These are phyloP conservation scores for Pythium folliculosum DNA, from an alignment of 352 stramenopile species.

Conservation along the genomic window DNA sequence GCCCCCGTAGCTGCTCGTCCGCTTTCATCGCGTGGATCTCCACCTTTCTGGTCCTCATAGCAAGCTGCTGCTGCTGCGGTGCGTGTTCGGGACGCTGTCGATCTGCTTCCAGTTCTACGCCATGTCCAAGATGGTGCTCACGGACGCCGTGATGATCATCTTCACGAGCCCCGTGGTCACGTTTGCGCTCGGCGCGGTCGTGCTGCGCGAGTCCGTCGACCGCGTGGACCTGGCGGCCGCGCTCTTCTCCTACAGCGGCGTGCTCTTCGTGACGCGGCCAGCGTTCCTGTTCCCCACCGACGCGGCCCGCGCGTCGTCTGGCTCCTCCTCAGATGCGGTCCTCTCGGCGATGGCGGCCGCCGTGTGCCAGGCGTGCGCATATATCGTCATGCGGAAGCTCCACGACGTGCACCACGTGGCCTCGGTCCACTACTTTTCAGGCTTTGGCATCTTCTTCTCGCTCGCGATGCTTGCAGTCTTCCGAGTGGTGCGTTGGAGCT, in stretches of 20 bases:
- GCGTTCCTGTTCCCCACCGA: slow-evolving; percentile 45
- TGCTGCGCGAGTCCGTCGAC: slow-evolving; percentile 53
- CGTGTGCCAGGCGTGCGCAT: slow-evolving; percentile 47
- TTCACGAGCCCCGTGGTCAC: slow-evolving; percentile 63
- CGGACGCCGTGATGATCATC: slow-evolving; percentile 64
- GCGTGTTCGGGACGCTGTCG: slow-evolving; percentile 48
- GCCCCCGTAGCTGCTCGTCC: slow-evolving; percentile 32
- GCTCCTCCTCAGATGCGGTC: slow-evolving; percentile 27
- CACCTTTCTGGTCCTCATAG: slow-evolving; percentile 34
- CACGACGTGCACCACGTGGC: slow-evolving; percentile 45
- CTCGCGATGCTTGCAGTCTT: slow-evolving; percentile 17
- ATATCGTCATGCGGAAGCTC: slow-evolving; percentile 60
- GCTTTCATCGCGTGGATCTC: slow-evolving; percentile 40
- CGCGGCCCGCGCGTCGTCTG: neutral
- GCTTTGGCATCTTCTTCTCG: slow-evolving; percentile 39
- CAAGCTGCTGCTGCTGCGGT: slow-evolving; percentile 46
- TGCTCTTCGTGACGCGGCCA: slow-evolving; percentile 59
- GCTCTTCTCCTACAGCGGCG: slow-evolving; percentile 47
- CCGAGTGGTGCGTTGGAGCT: slow-evolving; percentile 6
- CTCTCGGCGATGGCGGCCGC: slow-evolving; percentile 42
- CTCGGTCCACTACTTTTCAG: slow-evolving; percentile 47
- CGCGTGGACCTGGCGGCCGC: slow-evolving; percentile 43
- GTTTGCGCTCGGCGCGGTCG: slow-evolving; percentile 49
- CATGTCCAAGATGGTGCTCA: slow-evolving; percentile 72
- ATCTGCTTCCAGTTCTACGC: slow-evolving; percentile 63